A percentile compares a stretch with the other conserved stretches of the same genome.
Evolutionary conservation across 2,329 filamentous ascomycete genomes (phyloP).

Genomic region (Samsoniella hepiali): DNA sequence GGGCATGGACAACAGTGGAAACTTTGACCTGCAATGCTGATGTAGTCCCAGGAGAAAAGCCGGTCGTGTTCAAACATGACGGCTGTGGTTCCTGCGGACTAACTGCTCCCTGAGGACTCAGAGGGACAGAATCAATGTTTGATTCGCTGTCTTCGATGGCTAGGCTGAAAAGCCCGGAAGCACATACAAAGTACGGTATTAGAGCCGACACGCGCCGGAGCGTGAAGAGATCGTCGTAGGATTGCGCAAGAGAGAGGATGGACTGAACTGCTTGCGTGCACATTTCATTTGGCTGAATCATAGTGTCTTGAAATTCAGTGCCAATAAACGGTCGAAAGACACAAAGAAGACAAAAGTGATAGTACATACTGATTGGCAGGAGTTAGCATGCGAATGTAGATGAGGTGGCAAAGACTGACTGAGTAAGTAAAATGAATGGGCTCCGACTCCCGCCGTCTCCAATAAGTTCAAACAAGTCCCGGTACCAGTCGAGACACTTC

Average conservation of each 20-base stretch:
- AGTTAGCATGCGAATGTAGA: neutral
- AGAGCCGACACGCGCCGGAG: conserved; percentile 21
- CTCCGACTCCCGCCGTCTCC: conserved; percentile 9
- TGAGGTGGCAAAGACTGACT: conserved; percentile 15
- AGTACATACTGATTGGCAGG: conserved; percentile 20
- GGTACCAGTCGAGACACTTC: conserved; percentile 23
- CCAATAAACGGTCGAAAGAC: conserved; percentile 19
- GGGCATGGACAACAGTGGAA: conserved; percentile 14
- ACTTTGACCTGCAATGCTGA: conserved; percentile 4
- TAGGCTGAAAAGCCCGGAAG: too few species aligned
- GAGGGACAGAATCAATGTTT: neutral
- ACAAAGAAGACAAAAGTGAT: conserved; percentile 22
- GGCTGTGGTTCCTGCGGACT: neutral
- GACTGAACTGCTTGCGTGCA: conserved; percentile 5
- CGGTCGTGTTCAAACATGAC: neutral
- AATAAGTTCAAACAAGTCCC: conserved; percentile 18
- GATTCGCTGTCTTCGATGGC: conserved; percentile 8
- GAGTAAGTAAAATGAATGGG: conserved; percentile 22
- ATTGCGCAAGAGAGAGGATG: conserved; percentile 18
- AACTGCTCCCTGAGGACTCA: neutral
- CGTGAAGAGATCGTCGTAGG: conserved; percentile 24
- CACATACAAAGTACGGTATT: conserved; percentile 21
- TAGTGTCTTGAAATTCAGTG: neutral
- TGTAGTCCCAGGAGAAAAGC: neutral
- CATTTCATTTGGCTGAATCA: conserved; percentile 13